These are phyloP conservation scores for Rhodosporidiobolus odoratus DNA, from an alignment of 768 basidiomycete species.

Conservation along the genomic window DNA sequence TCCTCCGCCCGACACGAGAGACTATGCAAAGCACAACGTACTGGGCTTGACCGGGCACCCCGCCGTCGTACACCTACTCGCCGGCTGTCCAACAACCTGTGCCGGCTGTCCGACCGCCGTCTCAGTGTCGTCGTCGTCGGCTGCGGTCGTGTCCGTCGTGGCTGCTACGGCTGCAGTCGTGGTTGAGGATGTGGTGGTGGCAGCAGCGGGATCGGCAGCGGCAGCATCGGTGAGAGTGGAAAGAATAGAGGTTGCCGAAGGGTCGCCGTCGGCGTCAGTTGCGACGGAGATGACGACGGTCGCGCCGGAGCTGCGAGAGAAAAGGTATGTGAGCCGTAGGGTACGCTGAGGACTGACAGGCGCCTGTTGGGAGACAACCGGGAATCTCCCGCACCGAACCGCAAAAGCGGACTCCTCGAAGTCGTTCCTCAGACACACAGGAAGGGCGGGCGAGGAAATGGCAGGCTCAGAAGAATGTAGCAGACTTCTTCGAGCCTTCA, in stretches of 20 bases:
- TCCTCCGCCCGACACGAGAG: not conserved
- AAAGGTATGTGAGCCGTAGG: not conserved
- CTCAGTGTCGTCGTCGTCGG: not conserved
- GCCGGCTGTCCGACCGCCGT: no score
- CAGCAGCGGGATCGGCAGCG: not conserved
- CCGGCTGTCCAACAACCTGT: not conserved
- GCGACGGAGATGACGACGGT: slow-evolving; percentile 14
- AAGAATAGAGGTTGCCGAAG: slow-evolving; percentile 9
- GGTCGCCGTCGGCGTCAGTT: slow-evolving; percentile 28
- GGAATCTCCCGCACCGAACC: no score
- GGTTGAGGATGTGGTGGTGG: no score
- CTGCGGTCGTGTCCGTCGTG: not conserved
- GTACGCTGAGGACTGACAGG: not conserved
- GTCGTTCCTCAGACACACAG: no score
- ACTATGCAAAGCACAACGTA: not conserved
- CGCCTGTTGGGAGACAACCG: no score
- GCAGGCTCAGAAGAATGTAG: no score
- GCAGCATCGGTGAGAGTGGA: slow-evolving; percentile 5
- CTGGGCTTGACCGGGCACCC: slow-evolving; percentile 26
- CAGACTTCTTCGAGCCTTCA: no score
- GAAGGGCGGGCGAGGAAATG: no score
- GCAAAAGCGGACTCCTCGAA: no score
- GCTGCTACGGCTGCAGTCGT: not conserved
- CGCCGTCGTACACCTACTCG: slow-evolving; percentile 13
- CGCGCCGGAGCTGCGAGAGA: slow-evolving; percentile 13